phyloP scores from a whole-genome alignment of 2,329 filamentous ascomycete genomes.

The Ophiostoma piceae region DNA sequence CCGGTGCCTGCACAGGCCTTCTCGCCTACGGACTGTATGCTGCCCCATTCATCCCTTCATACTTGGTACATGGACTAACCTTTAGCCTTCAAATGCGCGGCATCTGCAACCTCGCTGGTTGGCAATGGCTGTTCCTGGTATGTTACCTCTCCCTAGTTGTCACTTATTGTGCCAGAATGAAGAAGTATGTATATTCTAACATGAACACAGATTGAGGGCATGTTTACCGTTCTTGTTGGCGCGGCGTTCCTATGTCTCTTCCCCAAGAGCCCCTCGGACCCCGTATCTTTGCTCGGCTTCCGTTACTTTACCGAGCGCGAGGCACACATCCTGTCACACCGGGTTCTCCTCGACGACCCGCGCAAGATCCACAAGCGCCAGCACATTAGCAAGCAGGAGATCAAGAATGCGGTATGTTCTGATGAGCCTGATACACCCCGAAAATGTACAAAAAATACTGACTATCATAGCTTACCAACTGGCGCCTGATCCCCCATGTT shows the following conservation, averaged over 20 bases:
- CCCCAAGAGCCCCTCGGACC: not conserved
- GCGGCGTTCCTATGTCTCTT: not conserved
- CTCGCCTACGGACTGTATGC: conserved; percentile 2
- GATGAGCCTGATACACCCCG: conserved; percentile 14
- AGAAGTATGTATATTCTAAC: not conserved
- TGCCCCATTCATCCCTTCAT: not conserved
- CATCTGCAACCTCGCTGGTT: not conserved
- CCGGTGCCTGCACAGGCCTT: conserved; percentile 35
- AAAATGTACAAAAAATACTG: not conserved
- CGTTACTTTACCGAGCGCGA: not conserved
- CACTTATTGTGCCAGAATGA: no score
- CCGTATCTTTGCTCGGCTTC: not conserved
- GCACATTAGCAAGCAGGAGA: conserved; percentile 17
- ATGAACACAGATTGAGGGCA: not conserved
- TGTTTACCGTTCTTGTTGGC: conserved; percentile 1
- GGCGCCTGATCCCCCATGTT: conserved; percentile 36
- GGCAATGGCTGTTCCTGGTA: conserved; percentile 7
- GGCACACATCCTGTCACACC: conserved; percentile 32
- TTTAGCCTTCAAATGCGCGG: not conserved
- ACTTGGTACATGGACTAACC: not conserved
- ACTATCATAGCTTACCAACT: not conserved
- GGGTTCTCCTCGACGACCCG: conserved; percentile 36
- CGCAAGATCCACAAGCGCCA: conserved; percentile 31
- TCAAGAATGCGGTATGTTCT: conserved; percentile 26
- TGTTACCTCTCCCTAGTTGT: not conserved